These are phyloP conservation scores for Bombardia bombarda DNA, from an alignment of 495 filamentous ascomycete genomes.

Conservation along the genomic window DNA sequence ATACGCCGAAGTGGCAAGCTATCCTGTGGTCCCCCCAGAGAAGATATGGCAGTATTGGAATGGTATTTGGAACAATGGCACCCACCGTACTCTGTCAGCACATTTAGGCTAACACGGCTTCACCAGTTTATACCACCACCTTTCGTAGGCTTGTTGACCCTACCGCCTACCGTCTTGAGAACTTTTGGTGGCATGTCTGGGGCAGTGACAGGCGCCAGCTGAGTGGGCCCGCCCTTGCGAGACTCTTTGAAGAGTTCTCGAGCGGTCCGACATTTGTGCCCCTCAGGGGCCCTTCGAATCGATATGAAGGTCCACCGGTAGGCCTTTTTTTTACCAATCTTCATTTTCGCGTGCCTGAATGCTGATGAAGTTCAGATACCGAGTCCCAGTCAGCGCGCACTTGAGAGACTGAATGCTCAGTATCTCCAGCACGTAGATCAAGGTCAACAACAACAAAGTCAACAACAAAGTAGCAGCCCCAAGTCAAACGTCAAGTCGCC, in stretches of 20 bases:
- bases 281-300: slow-evolving; percentile 32
- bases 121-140: slow-evolving; percentile 43
- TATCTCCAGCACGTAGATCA: not conserved
- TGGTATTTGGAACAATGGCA: slow-evolving; percentile 25
- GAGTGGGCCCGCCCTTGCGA: slow-evolving; percentile 36
- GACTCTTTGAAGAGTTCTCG: slow-evolving; percentile 41
- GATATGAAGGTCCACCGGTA: slow-evolving; percentile 35
- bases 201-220: slow-evolving; percentile 40
- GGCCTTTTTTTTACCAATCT: slow-evolving; percentile 7
- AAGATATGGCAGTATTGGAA: slow-evolving; percentile 43
- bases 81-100: not conserved
- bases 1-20: slow-evolving; percentile 40
- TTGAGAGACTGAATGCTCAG: not conserved
- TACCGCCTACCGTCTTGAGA: slow-evolving; percentile 44
- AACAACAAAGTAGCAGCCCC: not conserved
- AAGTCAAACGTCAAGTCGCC: slow-evolving; percentile 14
- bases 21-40: slow-evolving; percentile 36
- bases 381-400: not conserved
- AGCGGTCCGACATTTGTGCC: slow-evolving; percentile 41
- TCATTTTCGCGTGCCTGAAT: not conserved
- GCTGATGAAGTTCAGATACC: slow-evolving; percentile 8
- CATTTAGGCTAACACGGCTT: slow-evolving; percentile 6
- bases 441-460: not conserved
- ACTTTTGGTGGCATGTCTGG: slow-evolving; percentile 52
- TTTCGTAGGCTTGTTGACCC: slow-evolving; percentile 42